Evolutionary conservation across 352 stramenopile species (phyloP).

Genomic region (Globisporangium alternatum): DNA sequence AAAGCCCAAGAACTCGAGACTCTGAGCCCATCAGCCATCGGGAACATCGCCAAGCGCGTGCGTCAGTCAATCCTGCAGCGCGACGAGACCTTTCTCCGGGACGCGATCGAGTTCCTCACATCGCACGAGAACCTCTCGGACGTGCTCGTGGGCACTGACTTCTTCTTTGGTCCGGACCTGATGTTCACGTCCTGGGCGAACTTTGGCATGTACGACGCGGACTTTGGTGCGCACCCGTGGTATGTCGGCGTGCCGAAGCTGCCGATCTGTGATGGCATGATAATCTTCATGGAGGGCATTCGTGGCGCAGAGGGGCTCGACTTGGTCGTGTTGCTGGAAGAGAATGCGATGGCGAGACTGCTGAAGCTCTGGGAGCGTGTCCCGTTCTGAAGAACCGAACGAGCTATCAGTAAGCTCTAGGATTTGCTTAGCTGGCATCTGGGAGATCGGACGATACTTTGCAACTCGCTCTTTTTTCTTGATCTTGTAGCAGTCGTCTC

Average conservation of each 20-base stretch:
- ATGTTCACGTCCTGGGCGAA: conserved; percentile 61
- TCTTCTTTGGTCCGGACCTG: conserved; percentile 47
- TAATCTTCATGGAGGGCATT: conserved; percentile 45
- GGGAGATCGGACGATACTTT: no score
- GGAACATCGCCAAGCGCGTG: conserved; percentile 31
- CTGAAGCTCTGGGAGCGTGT: conserved; percentile 26
- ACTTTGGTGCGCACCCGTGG: conserved; percentile 39
- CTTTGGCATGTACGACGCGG: conserved; percentile 61
- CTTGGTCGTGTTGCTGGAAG: conserved; percentile 42
- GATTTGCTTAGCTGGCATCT: no score
- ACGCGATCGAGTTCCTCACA: conserved; percentile 49
- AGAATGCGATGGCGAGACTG: conserved; percentile 33
- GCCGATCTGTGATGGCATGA: conserved; percentile 39
- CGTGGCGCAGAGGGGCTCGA: conserved; percentile 34
- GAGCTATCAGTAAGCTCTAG: neutral
- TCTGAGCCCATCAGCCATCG: conserved; percentile 17
- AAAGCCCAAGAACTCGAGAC: conserved; percentile 23
- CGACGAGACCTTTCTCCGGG: conserved; percentile 39
- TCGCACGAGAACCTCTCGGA: conserved; percentile 28
- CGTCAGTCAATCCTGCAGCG: conserved; percentile 37
- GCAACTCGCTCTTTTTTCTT: no score
- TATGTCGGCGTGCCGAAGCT: conserved; percentile 34
- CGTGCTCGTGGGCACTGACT: conserved; percentile 39
- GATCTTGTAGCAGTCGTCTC: no score
- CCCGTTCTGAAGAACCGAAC: conserved; percentile 4